Evolutionary conservation across 2,329 filamentous ascomycete species (phyloP), one percentile per base, ranked within the genome.

Genomic region (Penicillium verrucosum): DNA sequence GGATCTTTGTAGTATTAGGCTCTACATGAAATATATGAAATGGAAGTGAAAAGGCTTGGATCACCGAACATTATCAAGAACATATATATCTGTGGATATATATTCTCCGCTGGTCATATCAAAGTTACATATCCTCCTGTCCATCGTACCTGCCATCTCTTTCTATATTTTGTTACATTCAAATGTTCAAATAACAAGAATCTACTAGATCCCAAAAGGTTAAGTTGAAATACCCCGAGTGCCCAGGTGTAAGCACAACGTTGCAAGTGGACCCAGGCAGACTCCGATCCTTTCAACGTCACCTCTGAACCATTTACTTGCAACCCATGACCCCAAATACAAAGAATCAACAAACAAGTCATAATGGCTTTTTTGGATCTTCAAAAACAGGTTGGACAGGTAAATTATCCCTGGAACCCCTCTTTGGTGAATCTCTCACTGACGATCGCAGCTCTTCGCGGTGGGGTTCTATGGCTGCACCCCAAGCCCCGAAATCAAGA

Each of bases 381-480:
- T 29, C 66, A 63, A 42, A 73, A 65, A 45, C 64, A 71, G 62
- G 68, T 72, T 18, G 72, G 72, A 36, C 72, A 74, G 69, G 72
- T 73, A 67, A 18, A 43, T 27, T 5, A 42, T 3, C 2, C 2
- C 6, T 10, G 8, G 14, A 32, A n/a, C 16, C 14, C 12, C 8
- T 34, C 5, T 2, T 40, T 23, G 30, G 5, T 10, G 9, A 18
- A n/a, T 42, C 36, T 16, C 34, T 18, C 37, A 30, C 23, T 51
- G 18, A 45, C 46, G 11, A 45, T 18, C 45, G 18, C 53, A 79
- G 76, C 71, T 78, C 43, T 78, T 80, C 54, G 73, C 76, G 38
- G 74, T 78, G 57, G 76, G 76, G 23, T 79, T 79, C 40, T 64
- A 78, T 56, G 75, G 74, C 41, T 65, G 71, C 41, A 68, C 67